A percentile compares a stretch with the other conserved stretches of the same genome.
These are phyloP conservation scores for Ascomycota sp. DNA, from an alignment of 2,329 filamentous ascomycete genomes.

Conservation along the genomic window DNA sequence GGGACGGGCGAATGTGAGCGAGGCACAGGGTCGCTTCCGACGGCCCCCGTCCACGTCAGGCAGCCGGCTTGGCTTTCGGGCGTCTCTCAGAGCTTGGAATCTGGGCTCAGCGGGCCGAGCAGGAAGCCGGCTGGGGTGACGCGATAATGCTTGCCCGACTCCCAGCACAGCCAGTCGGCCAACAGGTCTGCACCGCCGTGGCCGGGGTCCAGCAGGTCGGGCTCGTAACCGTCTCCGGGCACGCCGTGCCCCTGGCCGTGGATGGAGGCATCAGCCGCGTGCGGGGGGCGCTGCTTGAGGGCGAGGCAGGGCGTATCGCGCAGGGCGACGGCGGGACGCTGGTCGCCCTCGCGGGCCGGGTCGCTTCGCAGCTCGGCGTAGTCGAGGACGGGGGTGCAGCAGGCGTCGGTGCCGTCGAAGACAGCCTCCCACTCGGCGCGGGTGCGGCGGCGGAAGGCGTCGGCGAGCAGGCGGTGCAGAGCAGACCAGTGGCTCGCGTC, in stretches of 20 bases:
- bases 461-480: too few species aligned
- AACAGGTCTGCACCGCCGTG: constrained; percentile 50
- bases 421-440: constrained; percentile 61
- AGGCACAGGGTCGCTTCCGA: too few species aligned
- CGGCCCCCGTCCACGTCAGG: too few species aligned
- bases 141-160: constrained; percentile 46
- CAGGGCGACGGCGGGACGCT: constrained; percentile 47
- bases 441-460: too few species aligned
- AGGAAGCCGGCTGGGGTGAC: constrained; percentile 39
- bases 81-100: constrained; percentile 12
- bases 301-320: constrained; percentile 45
- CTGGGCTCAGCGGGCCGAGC: constrained; percentile 9
- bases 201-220: constrained; percentile 37
- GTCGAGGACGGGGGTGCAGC: constrained; percentile 67
- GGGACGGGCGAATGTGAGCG: too few species aligned
- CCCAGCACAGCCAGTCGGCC: constrained; percentile 56
- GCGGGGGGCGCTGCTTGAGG: constrained; percentile 23
- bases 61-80: not conserved
- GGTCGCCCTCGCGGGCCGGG: constrained; percentile 35
- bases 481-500: too few species aligned
- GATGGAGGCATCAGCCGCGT: constrained; percentile 12
- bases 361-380: constrained; percentile 44
- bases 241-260: constrained; percentile 43
- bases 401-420: constrained; percentile 82
- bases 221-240: constrained; percentile 44